Evolutionary conservation across 2,329 filamentous ascomycete genomes (phyloP).

Genomic region (Penicillium polonicum): DNA sequence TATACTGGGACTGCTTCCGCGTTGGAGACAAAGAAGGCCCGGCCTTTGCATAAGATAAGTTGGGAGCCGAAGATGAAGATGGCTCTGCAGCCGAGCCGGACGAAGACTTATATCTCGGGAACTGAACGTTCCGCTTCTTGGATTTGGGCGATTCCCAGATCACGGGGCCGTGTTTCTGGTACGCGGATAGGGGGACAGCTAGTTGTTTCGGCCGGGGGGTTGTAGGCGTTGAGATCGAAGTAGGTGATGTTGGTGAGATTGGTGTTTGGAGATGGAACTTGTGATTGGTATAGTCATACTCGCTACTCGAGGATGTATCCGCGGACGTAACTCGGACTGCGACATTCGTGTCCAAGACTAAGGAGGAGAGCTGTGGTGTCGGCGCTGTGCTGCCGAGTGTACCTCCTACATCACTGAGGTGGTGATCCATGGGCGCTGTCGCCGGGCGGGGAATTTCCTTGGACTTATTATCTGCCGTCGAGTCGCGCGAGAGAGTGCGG

Average conservation of each 20-base stretch:
- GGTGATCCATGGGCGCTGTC: constrained; percentile 12
- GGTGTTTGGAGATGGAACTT: constrained; percentile 7
- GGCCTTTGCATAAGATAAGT: constrained; percentile 11
- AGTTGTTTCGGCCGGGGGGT: constrained; percentile 27
- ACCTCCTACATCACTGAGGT: background rate
- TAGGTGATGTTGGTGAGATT: background rate
- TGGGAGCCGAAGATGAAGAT: constrained; percentile 4
- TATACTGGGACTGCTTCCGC: constrained; percentile 26
- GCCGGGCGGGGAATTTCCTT: constrained; percentile 15
- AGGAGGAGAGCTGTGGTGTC: background rate
- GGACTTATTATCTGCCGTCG: constrained; percentile 19
- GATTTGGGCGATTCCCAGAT: constrained; percentile 35
- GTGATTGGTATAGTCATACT: constrained; percentile 7
- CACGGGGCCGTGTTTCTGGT: constrained; percentile 38
- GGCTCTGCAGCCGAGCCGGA: background rate
- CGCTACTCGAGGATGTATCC: background rate
- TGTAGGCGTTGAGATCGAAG: constrained; percentile 8
- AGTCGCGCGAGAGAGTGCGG: constrained; percentile 30
- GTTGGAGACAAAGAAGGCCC: constrained; percentile 20
- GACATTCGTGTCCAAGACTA: background rate
- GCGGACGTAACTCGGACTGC: background rate
- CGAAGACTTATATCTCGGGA: constrained; percentile 14
- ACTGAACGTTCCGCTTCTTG: constrained; percentile 27
- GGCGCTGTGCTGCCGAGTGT: background rate
- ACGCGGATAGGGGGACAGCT: constrained; percentile 36